These are phyloP conservation scores for Rosa hybrid DNA, from an alignment of 331 rosid genomes.

Conservation along the genomic window DNA sequence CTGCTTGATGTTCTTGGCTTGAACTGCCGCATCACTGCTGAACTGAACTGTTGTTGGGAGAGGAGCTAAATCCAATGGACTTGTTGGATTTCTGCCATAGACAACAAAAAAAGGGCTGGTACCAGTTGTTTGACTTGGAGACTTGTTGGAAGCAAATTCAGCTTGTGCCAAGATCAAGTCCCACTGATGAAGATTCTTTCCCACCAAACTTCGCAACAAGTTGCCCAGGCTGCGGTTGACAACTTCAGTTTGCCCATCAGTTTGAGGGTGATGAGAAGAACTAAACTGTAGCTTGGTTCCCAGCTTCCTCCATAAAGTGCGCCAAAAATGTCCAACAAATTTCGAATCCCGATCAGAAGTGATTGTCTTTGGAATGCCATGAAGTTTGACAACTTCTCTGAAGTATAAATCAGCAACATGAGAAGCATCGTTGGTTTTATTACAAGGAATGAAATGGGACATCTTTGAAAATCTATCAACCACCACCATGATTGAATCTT, in stretches of 20 bases:
- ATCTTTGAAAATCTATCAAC: not conserved
- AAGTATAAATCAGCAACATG: not conserved
- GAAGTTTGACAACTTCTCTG: not conserved
- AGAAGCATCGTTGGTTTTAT: not conserved
- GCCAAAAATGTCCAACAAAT: not conserved
- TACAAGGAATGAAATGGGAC: not conserved
- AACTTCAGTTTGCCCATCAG: not conserved
- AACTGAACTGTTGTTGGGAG: not conserved
- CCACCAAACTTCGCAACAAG: not conserved
- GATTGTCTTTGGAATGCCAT: not conserved
- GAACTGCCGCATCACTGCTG: not conserved
- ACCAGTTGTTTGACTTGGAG: not conserved
- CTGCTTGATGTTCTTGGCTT: not conserved
- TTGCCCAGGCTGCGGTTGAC: not conserved
- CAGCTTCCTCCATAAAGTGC: not conserved
- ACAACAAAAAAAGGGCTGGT: not conserved
- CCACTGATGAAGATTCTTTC: not conserved
- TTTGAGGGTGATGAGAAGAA: not conserved
- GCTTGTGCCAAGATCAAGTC: not conserved
- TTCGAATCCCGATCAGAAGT: not conserved
- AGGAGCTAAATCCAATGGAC: not conserved
- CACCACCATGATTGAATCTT: not conserved
- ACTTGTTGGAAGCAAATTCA: not conserved
- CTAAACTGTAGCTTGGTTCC: not conserved
- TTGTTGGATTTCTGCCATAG: not conserved